Conservation (phyloP, 768 basidiomycete genomes). For the Piloderma croceum region DNA sequence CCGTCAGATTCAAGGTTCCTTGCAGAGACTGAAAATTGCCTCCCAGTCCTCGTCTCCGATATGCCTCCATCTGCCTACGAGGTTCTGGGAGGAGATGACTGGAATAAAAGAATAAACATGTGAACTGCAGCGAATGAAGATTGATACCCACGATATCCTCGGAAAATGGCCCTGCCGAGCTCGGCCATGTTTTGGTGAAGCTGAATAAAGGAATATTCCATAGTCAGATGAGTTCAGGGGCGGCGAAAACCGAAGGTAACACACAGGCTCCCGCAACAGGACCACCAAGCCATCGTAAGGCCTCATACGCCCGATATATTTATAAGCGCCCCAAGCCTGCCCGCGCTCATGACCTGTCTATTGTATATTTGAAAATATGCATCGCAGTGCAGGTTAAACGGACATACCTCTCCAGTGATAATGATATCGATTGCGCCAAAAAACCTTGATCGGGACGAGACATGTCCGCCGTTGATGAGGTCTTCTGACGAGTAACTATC, state of each 20-base stretch:
- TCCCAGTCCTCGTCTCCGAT: slow-evolving; percentile 40
- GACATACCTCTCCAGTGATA: slow-evolving; percentile 46
- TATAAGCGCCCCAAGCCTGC: slow-evolving; percentile 53
- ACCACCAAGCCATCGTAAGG: slow-evolving; percentile 55
- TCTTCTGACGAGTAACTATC: slow-evolving; percentile 10
- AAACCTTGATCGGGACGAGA: slow-evolving; percentile 6
- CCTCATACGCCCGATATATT: slow-evolving; percentile 52
- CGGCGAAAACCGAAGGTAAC: slow-evolving; percentile 12
- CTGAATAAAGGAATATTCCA: slow-evolving; percentile 13
- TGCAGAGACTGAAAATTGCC: slow-evolving; percentile 48
- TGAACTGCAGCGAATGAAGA: neutral
- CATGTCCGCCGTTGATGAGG: slow-evolving; percentile 3
- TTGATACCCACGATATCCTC: slow-evolving; percentile 41
- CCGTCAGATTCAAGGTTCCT: too few species aligned
- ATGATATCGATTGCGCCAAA: slow-evolving; percentile 41
- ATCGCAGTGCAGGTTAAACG: neutral
- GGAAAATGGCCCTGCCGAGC: slow-evolving; percentile 35
- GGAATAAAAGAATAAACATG: slow-evolving; percentile 6
- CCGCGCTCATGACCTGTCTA: slow-evolving; percentile 45
- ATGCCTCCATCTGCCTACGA: slow-evolving; percentile 45
- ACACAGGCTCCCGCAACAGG: slow-evolving; percentile 46
- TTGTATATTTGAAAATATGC: slow-evolving; percentile 1
- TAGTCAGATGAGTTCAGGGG: slow-evolving; percentile 7
- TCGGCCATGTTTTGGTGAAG: slow-evolving; percentile 21
- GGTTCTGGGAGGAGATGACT: slow-evolving; percentile 48